These are phyloP conservation scores for Capsella rubella DNA, from an alignment of 441 rosid species.

Conservation along the genomic window DNA sequence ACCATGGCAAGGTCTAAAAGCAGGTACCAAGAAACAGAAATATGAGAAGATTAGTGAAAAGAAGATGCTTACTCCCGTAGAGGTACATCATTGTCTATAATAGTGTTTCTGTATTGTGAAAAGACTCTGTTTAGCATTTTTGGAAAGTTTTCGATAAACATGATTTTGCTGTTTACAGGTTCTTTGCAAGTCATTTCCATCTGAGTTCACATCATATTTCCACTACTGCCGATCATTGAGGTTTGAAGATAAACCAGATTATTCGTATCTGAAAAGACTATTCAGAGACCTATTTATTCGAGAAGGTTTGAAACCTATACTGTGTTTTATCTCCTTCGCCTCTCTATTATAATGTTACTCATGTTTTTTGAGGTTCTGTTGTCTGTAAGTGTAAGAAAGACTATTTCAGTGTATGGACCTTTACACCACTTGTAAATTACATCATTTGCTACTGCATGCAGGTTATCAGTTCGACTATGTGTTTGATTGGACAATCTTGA, in stretches of 20 bases:
- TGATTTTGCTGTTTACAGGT: slow-evolving; percentile 44
- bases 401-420: not conserved
- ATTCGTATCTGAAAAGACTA: slow-evolving; percentile 71
- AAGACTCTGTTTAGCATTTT: not conserved
- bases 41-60: slow-evolving; percentile 69
- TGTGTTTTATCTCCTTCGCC: not conserved
- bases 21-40: slow-evolving; percentile 72
- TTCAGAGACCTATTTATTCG: slow-evolving; percentile 72
- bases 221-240: slow-evolving; percentile 74
- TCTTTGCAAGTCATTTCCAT: slow-evolving; percentile 69
- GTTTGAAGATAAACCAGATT: slow-evolving; percentile 79
- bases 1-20: slow-evolving; percentile 74
- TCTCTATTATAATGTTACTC: slow-evolving; percentile 8
- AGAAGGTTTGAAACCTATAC: slow-evolving; percentile 53
- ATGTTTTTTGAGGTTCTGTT: not conserved
- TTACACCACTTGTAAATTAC: slow-evolving; percentile 1
- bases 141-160: not conserved
- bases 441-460: slow-evolving; percentile 39
- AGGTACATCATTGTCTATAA: slow-evolving; percentile 46
- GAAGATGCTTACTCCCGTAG: slow-evolving; percentile 66
- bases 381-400: not conserved
- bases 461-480: slow-evolving; percentile 80
- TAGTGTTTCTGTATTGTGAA: not conserved
- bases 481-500: slow-evolving; percentile 72
- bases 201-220: slow-evolving; percentile 74